These are phyloP conservation scores for Goniomonas avonlea DNA, from an alignment of 78 protist genomes.

Conservation along the genomic window DNA sequence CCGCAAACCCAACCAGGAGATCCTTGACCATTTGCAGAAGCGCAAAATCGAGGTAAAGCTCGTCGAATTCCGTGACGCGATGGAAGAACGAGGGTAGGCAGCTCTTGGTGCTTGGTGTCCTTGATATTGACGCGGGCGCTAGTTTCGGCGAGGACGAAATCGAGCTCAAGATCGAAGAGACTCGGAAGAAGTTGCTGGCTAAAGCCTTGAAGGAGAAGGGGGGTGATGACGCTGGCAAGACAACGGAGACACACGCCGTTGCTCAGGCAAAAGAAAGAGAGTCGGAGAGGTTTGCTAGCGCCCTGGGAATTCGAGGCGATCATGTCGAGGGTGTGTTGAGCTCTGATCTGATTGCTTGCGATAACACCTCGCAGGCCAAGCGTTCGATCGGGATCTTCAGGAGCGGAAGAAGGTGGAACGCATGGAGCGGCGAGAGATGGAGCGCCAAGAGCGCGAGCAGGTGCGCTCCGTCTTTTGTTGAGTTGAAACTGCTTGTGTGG, in stretches of 20 bases:
- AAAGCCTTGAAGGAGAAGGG: too few relatives aligned
- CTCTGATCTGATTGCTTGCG: not conserved
- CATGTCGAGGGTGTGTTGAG: not conserved
- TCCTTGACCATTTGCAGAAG: conserved; percentile 13
- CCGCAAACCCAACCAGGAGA: not conserved
- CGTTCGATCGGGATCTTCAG: conserved; percentile 26
- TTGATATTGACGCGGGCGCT: too few relatives aligned
- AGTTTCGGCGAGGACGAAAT: too few relatives aligned
- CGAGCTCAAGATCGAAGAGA: too few relatives aligned
- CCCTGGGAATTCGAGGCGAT: conserved; percentile 2
- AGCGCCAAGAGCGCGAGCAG: too few relatives aligned
- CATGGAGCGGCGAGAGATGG: not conserved
- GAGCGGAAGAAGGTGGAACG: conserved; percentile 3
- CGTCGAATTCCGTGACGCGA: not conserved
- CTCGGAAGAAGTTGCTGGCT: too few relatives aligned
- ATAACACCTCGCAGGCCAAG: not conserved
- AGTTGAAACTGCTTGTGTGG: too few relatives aligned
- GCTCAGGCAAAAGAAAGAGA: not conserved
- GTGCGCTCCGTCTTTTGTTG: too few relatives aligned
- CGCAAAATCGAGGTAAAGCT: conserved; percentile 13
- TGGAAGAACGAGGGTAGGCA: not conserved
- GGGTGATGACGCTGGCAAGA: too few relatives aligned
- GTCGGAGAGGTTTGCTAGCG: not conserved
- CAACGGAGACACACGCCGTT: conserved; percentile 8
- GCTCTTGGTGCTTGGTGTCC: too few relatives aligned